These are phyloP conservation scores for Harringtonia lauricola DNA, from an alignment of 2,329 filamentous ascomycete species.

Conservation along the genomic window DNA sequence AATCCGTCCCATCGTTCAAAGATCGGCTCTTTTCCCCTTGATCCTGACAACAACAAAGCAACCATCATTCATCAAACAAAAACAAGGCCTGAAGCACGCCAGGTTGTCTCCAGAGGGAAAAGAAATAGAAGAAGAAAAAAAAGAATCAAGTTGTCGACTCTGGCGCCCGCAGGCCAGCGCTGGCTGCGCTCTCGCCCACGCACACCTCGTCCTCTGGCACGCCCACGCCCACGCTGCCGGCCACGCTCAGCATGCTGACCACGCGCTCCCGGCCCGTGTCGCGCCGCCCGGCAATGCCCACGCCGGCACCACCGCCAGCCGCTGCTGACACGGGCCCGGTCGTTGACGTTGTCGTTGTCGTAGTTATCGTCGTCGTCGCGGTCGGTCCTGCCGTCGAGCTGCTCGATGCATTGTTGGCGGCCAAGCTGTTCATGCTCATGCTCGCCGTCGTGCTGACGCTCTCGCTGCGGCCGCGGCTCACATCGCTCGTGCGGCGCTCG, in stretches of 20 bases:
- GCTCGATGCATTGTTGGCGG: slow-evolving; percentile 9
- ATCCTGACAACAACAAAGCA: too few species aligned
- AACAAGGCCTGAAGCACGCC: too few species aligned
- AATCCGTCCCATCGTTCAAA: too few species aligned
- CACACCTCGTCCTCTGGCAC: slow-evolving; percentile 49
- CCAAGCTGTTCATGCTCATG: slow-evolving; percentile 19
- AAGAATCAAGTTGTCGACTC: not conserved
- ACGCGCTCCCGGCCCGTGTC: slow-evolving; percentile 31
- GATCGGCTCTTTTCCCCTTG: too few species aligned
- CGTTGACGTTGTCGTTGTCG: slow-evolving; percentile 15
- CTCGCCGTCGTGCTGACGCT: slow-evolving; percentile 44
- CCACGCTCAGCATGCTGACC: slow-evolving; percentile 32
- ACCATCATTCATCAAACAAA: too few species aligned
- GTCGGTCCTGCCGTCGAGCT: slow-evolving; percentile 17
- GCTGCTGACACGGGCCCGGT: slow-evolving; percentile 15
- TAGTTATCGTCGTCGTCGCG: slow-evolving; percentile 16
- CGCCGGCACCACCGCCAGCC: slow-evolving; percentile 18
- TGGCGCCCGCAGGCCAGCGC: slow-evolving; percentile 22
- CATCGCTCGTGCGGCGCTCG: slow-evolving; percentile 35
- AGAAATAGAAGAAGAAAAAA: not conserved
- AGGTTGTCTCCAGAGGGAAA: too few species aligned
- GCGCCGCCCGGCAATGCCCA: slow-evolving; percentile 34
- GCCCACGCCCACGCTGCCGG: slow-evolving; percentile 36
- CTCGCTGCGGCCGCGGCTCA: slow-evolving; percentile 32
- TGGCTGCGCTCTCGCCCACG: slow-evolving; percentile 52